Base-by-base conservation (phyloP, 176 grass and related monocot genomes). In the Musa itinerans region DNA sequence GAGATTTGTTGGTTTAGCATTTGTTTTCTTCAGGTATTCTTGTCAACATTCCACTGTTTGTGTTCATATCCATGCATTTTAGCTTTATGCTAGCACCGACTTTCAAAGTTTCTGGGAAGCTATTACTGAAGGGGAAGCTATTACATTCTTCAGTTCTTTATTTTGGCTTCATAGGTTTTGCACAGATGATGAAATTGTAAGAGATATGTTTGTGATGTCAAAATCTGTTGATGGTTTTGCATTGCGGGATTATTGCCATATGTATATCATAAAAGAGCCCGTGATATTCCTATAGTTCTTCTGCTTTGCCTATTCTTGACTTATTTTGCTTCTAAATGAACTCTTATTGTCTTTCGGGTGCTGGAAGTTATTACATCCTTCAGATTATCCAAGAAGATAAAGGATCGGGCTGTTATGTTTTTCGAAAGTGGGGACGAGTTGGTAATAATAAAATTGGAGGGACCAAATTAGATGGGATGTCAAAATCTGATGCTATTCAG, bases 401-500 rank as follows among this genome's bases (percentile, higher is more conserved):
- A 80, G 88, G 90, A 25, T 90, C 87, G 68, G 84, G 80, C 52
- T 97, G 88, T 65, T 97, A 83, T 83, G 90, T 97, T 59, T 97
- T 97, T 80, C 76, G 90, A 3, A 97, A 97, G 74, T 97, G 93
- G 93, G 93, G 93, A 68, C 81, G 93, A 62, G 90, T 93, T 82
- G 93, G 93, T 1, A 97, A 54, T 88, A 88, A 92, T 43, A 86
- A 80, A 87, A 93, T 97, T 87, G 93, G 93, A 81, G 82, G 86
- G 34, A 79, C 61, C 48, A 97, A 97, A 63, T 63, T 97, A 25
- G 93, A 96, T 68, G 87, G 89, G 83, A 87, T 90, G 90, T 52
- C 84, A n/a, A 97, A 97, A 79, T 65, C 75, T 73, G 88, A 93
- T 72, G 93, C 93, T 68, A 90, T 97, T 81, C 75, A 69, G 7